A percentile compares a stretch with the other conserved stretches of the same genome.
These are phyloP conservation scores for rapeseed (Brassica napus) DNA, from an alignment of 345 rosid genomes.

Conservation along the genomic window Da-Ae NC_063436.1:12524001-12524500, in stretches of 20 bases:
- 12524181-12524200: neutral
- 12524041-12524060: slow-evolving; percentile 57
- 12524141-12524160: slow-evolving; percentile 1
- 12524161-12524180: neutral
- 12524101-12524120: slow-evolving; percentile 31
- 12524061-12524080: neutral
- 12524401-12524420: too few species aligned
- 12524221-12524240: slow-evolving; percentile 19
- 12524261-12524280: neutral
- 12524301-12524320: neutral
- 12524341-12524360: neutral
- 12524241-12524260: slow-evolving; percentile 17
- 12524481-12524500: too few species aligned
- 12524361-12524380: neutral
- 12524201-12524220: slow-evolving; percentile 27
- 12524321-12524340: neutral
- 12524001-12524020: slow-evolving; percentile 52
- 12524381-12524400: too few species aligned
- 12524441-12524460: too few species aligned
- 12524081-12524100: slow-evolving; percentile 19
- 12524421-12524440: too few species aligned
- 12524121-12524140: slow-evolving; percentile 15
- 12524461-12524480: too few species aligned
- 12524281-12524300: neutral
- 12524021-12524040: slow-evolving; percentile 87